A percentile compares a stretch with the other conserved stretches of the same genome.
These are phyloP conservation scores for Fusarium setosum DNA, from an alignment of 2,329 filamentous ascomycete genomes.

Conservation along the genomic window DNA sequence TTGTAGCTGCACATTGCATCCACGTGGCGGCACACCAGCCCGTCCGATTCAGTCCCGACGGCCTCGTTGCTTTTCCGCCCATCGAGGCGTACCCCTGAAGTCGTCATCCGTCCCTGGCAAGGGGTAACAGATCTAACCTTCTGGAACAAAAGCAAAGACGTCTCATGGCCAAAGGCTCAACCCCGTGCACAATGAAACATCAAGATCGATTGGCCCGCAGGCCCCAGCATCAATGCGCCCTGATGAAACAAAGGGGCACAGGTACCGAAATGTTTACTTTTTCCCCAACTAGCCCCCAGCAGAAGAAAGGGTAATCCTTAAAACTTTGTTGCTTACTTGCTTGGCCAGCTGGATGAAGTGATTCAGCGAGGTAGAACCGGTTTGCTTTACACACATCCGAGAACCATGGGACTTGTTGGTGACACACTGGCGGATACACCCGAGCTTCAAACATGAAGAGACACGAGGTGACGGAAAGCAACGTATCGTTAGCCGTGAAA, in stretches of 20 bases:
- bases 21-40: conserved; percentile 39
- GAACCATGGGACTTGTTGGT: conserved; percentile 1
- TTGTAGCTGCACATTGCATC: conserved; percentile 24
- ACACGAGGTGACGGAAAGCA: conserved; percentile 33
- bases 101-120: conserved; percentile 16
- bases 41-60: conserved; percentile 20
- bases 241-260: conserved; percentile 40
- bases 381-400: conserved; percentile 4
- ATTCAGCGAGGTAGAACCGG: background rate
- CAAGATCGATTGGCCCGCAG: conserved; percentile 37
- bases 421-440: conserved; percentile 23
- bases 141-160: conserved; percentile 38
- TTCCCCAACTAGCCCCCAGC: conserved; percentile 25
- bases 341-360: background rate
- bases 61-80: conserved; percentile 30
- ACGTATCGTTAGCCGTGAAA: conserved; percentile 25
- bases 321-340: conserved; percentile 15
- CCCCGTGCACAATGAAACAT: conserved; percentile 37
- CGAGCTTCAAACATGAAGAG: conserved; percentile 22
- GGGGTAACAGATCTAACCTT: conserved; percentile 24
- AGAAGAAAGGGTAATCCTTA: conserved; percentile 5
- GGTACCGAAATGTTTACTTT: conserved; percentile 25
- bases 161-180: conserved; percentile 15
- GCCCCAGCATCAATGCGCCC: conserved; percentile 33
- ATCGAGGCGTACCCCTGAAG: conserved; percentile 24